Evolutionary conservation across 768 basidiomycete genomes (phyloP).

Genomic region (Leccinum sublutescens): DNA sequence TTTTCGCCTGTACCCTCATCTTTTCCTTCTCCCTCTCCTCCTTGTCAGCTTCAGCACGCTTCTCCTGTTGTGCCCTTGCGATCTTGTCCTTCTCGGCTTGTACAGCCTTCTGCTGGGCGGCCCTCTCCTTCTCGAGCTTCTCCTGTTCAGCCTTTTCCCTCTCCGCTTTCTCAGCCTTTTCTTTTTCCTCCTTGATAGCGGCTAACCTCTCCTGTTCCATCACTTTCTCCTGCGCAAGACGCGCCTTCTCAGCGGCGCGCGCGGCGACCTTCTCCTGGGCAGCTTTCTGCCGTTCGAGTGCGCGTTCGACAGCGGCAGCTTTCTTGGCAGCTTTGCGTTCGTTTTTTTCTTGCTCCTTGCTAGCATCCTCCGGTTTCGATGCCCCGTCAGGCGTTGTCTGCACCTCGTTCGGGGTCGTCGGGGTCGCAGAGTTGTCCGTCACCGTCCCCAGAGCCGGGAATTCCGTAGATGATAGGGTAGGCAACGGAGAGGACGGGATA

Average conservation of each 20-base stretch:
- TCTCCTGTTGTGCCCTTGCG: slow-evolving; percentile 34
- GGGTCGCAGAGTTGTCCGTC: slow-evolving; percentile 10
- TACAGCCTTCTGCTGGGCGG: slow-evolving; percentile 31
- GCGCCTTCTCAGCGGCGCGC: slow-evolving; percentile 52
- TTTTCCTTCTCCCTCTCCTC: slow-evolving; percentile 32
- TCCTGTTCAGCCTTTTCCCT: slow-evolving; percentile 40
- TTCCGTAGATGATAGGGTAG: slow-evolving; percentile 62
- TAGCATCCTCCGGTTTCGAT: slow-evolving; percentile 33
- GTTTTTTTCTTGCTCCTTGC: slow-evolving; percentile 52
- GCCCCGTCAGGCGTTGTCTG: slow-evolving; percentile 13
- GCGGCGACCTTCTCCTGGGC: slow-evolving; percentile 59
- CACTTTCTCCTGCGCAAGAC: slow-evolving; percentile 51
- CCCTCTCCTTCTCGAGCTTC: slow-evolving; percentile 38
- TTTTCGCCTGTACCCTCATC: slow-evolving; percentile 27
- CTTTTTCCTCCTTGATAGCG: slow-evolving; percentile 38
- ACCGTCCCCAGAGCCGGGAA: slow-evolving; percentile 62
- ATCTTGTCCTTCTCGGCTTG: slow-evolving; percentile 38
- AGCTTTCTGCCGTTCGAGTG: slow-evolving; percentile 54
- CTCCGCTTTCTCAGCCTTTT: slow-evolving; percentile 34
- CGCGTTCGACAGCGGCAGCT: slow-evolving; percentile 58
- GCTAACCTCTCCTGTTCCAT: slow-evolving; percentile 50
- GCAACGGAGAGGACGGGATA: slow-evolving; percentile 41
- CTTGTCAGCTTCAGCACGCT: slow-evolving; percentile 27
- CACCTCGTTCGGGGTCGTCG: slow-evolving; percentile 22
- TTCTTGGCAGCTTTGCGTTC: slow-evolving; percentile 67